Conservation (phyloP, 768 basidiomycete genomes). For the Phaeolepiota aurea region DNA sequence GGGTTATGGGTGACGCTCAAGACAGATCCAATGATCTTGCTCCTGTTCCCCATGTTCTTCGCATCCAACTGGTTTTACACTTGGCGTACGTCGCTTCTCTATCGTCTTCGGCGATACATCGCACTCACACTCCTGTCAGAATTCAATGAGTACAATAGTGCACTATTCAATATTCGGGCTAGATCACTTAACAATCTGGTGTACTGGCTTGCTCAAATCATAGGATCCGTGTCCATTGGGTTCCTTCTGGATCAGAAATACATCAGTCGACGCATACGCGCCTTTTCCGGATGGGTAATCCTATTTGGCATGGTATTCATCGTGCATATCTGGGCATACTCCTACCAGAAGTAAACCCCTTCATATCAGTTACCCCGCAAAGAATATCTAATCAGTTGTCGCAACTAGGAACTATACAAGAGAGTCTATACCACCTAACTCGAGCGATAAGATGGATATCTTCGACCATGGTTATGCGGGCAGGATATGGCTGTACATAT, state of each 20-base stretch:
- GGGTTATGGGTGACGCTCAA: conserved; percentile 61
- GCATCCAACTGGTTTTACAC: conserved; percentile 83
- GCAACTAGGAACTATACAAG: conserved; percentile 47
- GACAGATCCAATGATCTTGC: conserved; percentile 62
- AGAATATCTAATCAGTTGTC: not conserved
- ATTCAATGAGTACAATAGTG: conserved; percentile 75
- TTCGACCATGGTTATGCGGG: conserved; percentile 43
- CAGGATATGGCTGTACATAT: conserved; percentile 56
- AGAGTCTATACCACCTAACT: conserved; percentile 26
- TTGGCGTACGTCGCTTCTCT: conserved; percentile 47
- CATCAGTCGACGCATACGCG: conserved; percentile 58
- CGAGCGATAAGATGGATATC: conserved; percentile 47
- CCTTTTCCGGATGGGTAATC: conserved; percentile 60
- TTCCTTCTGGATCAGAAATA: conserved; percentile 51
- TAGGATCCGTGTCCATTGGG: conserved; percentile 68
- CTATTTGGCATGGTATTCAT: conserved; percentile 57
- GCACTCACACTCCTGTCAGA: conserved; percentile 29
- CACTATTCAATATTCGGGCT: conserved; percentile 71
- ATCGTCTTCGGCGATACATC: conserved; percentile 2
- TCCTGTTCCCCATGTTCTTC: conserved; percentile 83
- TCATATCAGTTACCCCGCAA: too few species aligned
- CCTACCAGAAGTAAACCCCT: conserved; percentile 56
- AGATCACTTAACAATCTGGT: conserved; percentile 70
- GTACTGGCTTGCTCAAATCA: conserved; percentile 75
- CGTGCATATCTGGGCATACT: conserved; percentile 70